phyloP scores from a whole-genome alignment of 2,329 filamentous ascomycete species.

The Botrytis porri region DNA sequence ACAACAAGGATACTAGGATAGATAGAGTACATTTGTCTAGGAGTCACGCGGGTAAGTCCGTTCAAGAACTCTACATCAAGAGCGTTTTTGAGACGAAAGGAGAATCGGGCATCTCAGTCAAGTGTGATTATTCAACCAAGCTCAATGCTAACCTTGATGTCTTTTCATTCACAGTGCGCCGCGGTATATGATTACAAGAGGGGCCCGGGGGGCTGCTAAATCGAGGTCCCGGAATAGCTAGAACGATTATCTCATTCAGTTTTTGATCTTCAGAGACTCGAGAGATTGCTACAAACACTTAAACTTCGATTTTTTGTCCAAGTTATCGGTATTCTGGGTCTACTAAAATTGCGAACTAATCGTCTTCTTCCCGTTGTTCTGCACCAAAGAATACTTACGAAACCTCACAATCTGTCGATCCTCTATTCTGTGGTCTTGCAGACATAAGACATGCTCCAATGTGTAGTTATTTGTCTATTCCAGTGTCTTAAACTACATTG shows the following conservation, averaged over 20 bases:
- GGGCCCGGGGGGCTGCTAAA: neutral
- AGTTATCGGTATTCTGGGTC: neutral
- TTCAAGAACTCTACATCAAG: neutral
- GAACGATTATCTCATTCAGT: neutral
- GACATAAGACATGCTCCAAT: neutral
- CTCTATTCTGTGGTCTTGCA: neutral
- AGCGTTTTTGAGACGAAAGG: neutral
- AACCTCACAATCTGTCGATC: neutral
- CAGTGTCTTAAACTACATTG: neutral
- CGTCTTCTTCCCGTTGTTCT: neutral
- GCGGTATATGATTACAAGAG: neutral
- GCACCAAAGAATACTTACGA: neutral
- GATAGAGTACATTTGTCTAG: neutral
- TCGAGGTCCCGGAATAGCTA: neutral
- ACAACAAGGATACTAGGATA: neutral
- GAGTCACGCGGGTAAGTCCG: neutral
- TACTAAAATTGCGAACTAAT: neutral
- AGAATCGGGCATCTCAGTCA: neutral
- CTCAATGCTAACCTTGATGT: neutral
- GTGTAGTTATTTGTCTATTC: neutral
- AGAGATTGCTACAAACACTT: neutral
- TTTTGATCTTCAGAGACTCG: neutral
- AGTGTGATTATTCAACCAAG: neutral
- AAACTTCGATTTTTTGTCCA: neutral
- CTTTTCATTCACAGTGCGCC: neutral